phyloP scores from a whole-genome alignment of 1,284 basidiomycete species.

The Rhodotorula sp. region DNA sequence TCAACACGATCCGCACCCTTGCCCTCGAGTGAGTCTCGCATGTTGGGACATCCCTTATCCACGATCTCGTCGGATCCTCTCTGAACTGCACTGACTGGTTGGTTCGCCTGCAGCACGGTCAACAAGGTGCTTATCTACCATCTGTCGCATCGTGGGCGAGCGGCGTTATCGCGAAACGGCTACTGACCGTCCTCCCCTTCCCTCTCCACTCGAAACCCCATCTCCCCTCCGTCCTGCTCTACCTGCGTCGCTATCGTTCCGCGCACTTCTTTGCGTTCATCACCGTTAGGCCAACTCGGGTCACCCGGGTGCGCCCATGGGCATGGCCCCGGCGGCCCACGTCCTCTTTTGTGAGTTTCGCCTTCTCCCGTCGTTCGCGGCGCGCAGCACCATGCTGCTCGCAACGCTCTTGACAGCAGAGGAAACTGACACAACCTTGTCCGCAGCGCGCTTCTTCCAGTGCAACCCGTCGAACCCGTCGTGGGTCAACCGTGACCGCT shows the following conservation, averaged over 20 bases:
- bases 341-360: constrained; percentile 62
- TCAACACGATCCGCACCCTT: constrained; percentile 69
- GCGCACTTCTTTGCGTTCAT: constrained; percentile 6
- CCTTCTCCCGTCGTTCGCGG: constrained; percentile 59
- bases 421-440: not conserved
- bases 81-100: constrained; percentile 39
- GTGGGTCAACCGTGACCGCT: constrained; percentile 90
- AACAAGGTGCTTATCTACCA: constrained; percentile 38
- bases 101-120: constrained; percentile 32
- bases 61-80: constrained; percentile 53
- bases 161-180: not conserved
- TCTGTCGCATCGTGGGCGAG: not conserved
- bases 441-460: constrained; percentile 39
- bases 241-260: not conserved
- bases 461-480: constrained; percentile 83
- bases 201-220: not conserved
- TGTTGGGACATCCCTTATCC: not conserved
- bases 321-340: constrained; percentile 70
- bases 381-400: not conserved
- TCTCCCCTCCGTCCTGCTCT: constrained; percentile 1
- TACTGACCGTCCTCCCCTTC: constrained; percentile 1
- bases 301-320: constrained; percentile 89
- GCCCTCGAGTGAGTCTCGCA: constrained; percentile 59
- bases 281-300: constrained; percentile 78
- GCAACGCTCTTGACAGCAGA: too few relatives aligned